phyloP scores from a whole-genome alignment of 768 basidiomycete genomes.

The Psilocybe sp. region DNA sequence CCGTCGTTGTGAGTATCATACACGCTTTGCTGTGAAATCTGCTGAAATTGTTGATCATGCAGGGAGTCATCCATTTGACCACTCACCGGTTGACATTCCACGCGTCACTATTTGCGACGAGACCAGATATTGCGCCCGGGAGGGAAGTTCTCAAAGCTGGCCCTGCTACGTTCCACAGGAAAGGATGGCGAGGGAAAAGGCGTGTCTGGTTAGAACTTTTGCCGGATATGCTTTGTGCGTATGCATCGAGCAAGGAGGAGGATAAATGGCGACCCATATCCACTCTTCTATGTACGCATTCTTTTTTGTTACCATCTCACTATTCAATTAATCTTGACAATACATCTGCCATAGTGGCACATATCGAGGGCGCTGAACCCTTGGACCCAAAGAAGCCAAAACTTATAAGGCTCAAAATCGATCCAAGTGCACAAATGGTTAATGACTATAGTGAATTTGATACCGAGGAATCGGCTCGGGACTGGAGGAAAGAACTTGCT shows the following conservation, averaged over 20 bases:
- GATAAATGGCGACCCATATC: conserved; percentile 53
- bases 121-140: conserved; percentile 26
- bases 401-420: conserved; percentile 35
- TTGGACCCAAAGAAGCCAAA: conserved; percentile 44
- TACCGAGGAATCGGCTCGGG: conserved; percentile 50
- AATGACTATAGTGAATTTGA: conserved; percentile 47
- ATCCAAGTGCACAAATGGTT: conserved; percentile 19
- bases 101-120: conserved; percentile 51
- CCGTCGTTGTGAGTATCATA: conserved; percentile 39
- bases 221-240: conserved; percentile 58
- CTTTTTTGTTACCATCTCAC: not conserved
- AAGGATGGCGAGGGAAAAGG: conserved; percentile 40
- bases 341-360: conserved; percentile 37
- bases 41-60: not conserved
- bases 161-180: conserved; percentile 43
- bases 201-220: conserved; percentile 64
- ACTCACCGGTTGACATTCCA: conserved; percentile 66
- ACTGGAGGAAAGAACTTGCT: conserved; percentile 47
- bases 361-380: conserved; percentile 41
- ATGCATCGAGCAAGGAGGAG: conserved; percentile 50
- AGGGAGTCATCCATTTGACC: conserved; percentile 64
- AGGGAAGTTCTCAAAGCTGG: conserved; percentile 47
- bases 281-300: conserved; percentile 46
- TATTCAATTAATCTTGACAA: not conserved
- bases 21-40: not conserved